These are phyloP conservation scores for Penicillium sclerotiorum DNA, from an alignment of 2,329 filamentous ascomycete genomes.

Conservation along the genomic window DNA sequence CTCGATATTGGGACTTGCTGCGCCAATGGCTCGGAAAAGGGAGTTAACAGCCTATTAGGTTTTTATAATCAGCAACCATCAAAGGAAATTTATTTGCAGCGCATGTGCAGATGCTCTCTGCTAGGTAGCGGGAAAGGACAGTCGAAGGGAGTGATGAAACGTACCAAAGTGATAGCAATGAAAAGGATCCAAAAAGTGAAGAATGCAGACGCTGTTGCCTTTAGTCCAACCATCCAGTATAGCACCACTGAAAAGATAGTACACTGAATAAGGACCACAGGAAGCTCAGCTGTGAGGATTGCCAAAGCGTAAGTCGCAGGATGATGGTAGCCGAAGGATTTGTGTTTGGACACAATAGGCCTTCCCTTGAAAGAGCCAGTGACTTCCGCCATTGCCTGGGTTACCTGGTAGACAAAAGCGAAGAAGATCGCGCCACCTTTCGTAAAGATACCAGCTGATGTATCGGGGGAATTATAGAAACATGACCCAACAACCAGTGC, in stretches of 20 bases:
- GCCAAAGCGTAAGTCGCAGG: conserved; percentile 51
- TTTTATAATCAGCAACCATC: no score
- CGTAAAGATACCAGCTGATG: conserved; percentile 63
- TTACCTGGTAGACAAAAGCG: conserved; percentile 62
- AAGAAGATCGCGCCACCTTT: conserved; percentile 68
- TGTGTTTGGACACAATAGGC: conserved; percentile 62
- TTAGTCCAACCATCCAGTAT: conserved; percentile 67
- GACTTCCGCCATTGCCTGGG: conserved; percentile 68
- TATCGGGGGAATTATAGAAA: conserved; percentile 65
- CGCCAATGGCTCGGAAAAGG: conserved; percentile 59
- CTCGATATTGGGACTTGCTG: conserved; percentile 59
- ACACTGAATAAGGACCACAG: conserved; percentile 62
- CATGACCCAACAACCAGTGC: conserved; percentile 63
- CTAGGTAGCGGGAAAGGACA: no score
- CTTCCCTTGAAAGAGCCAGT: conserved; percentile 64
- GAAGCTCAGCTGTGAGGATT: conserved; percentile 53
- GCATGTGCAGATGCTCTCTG: no score
- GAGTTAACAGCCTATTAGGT: conserved; percentile 57
- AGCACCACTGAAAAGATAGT: conserved; percentile 60
- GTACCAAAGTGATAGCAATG: conserved; percentile 55
- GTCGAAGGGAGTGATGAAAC: conserved; percentile 11
- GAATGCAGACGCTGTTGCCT: conserved; percentile 55
- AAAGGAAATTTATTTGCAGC: no score
- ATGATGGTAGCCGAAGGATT: conserved; percentile 60
- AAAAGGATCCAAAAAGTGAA: conserved; percentile 66